phyloP scores from a whole-genome alignment of 2,329 filamentous ascomycete species.

The Cadophora sp. region DNA sequence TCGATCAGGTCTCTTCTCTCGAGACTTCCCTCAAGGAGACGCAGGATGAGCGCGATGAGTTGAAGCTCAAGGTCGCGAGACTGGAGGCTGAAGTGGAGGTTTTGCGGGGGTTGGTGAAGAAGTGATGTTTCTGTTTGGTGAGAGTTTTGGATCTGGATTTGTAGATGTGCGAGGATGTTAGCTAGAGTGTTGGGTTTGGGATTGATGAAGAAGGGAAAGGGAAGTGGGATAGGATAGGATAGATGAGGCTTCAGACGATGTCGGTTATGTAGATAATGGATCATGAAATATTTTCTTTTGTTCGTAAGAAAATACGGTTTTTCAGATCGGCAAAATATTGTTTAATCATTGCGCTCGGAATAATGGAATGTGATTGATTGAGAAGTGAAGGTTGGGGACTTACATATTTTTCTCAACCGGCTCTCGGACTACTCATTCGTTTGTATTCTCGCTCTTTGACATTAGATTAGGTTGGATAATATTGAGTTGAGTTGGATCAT shows the following conservation, averaged over 20 bases:
- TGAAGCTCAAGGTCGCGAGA: conserved; percentile 67
- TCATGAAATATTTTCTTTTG: conserved; percentile 17
- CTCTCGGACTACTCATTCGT: neutral
- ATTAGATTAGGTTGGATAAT: too few species aligned
- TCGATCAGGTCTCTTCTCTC: conserved; percentile 69
- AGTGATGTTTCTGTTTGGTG: neutral
- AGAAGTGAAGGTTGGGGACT: neutral
- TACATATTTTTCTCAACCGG: neutral
- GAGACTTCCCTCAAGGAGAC: conserved; percentile 65
- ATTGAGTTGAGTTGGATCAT: too few species aligned
- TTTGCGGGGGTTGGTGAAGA: conserved; percentile 56
- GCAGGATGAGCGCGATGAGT: conserved; percentile 66
- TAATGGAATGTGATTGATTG: neutral
- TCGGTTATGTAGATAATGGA: conserved; percentile 28
- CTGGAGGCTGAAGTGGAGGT: conserved; percentile 70
- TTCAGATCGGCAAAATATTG: conserved; percentile 41
- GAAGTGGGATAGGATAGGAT: neutral
- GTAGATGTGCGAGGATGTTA: neutral
- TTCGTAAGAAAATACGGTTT: neutral
- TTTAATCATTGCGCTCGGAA: conserved; percentile 24
- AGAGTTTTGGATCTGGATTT: neutral
- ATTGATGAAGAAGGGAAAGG: too few species aligned
- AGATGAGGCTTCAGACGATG: conserved; percentile 34
- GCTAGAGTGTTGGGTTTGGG: neutral
- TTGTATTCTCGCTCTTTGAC: neutral